phyloP scores from a whole-genome alignment of 345 rosid species.

The Bruguiera sexangula region DNA sequence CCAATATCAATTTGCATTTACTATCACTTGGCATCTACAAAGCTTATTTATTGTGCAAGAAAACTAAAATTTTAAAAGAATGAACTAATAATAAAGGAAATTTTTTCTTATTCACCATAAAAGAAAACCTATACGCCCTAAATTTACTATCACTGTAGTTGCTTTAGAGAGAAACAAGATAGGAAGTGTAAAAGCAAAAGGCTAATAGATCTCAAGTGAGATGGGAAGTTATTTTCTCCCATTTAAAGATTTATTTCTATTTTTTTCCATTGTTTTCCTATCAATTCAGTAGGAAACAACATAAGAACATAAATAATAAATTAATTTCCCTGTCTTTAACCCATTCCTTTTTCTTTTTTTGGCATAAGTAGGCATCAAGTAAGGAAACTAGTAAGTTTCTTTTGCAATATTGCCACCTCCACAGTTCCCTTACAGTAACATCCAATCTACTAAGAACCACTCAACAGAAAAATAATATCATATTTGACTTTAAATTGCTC shows the following conservation, averaged over 20 bases:
- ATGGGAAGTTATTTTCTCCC: constrained; percentile 17
- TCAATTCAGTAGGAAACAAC: constrained; percentile 52
- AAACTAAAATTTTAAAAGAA: too few relatives aligned
- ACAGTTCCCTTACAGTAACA: neutral
- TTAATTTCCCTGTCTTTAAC: constrained; percentile 11
- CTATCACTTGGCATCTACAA: too few relatives aligned
- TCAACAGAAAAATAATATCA: neutral
- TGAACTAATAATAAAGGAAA: too few relatives aligned
- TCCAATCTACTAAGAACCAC: neutral
- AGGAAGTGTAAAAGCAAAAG: constrained; percentile 11
- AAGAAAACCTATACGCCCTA: too few relatives aligned
- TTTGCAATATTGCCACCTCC: neutral
- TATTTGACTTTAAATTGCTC: too few relatives aligned
- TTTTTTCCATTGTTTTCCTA: constrained; percentile 37
- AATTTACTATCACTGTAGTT: constrained; percentile 7
- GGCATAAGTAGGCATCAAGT: neutral
- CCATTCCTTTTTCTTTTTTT: neutral
- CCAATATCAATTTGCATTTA: too few relatives aligned
- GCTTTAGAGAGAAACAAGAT: constrained; percentile 20
- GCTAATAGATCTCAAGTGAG: constrained; percentile 30
- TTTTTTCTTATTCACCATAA: too few relatives aligned
- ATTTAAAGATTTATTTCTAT: constrained; percentile 11
- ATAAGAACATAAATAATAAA: constrained; percentile 20
- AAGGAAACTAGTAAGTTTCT: constrained; percentile 1
- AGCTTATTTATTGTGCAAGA: too few relatives aligned